Conservation (phyloP, 371 early-diverging fungal genomes). For the Coemansia sp. region DNA sequence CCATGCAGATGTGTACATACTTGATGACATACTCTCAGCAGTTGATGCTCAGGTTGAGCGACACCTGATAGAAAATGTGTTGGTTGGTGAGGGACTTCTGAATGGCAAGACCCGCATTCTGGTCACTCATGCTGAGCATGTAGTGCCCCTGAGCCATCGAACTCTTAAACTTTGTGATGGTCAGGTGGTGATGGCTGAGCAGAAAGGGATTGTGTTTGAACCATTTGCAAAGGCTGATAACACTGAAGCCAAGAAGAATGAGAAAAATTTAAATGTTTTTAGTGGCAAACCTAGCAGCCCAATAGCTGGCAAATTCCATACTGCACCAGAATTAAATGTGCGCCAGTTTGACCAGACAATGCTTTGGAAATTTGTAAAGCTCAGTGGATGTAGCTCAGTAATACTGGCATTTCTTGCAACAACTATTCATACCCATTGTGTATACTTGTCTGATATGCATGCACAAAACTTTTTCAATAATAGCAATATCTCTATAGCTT, state of each 20-base stretch:
- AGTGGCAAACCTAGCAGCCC: not conserved
- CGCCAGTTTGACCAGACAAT: slow-evolving; percentile 2
- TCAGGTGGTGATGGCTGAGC: not conserved
- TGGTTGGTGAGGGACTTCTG: slow-evolving; percentile 54
- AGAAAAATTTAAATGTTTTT: not conserved
- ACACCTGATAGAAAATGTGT: slow-evolving; percentile 75
- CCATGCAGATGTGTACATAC: slow-evolving; percentile 73
- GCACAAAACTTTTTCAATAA: not conserved
- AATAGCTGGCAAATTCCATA: not conserved
- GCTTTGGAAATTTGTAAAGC: slow-evolving; percentile 9
- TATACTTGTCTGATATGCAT: not conserved
- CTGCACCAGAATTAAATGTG: slow-evolving; percentile 19
- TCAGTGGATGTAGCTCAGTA: slow-evolving; percentile 3
- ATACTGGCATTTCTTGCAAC: not conserved
- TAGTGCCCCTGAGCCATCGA: slow-evolving; percentile 20
- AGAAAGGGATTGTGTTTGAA: not conserved
- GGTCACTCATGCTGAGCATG: slow-evolving; percentile 67
- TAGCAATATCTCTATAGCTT: not conserved
- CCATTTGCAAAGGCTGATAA: not conserved
- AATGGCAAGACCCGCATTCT: slow-evolving; percentile 70
- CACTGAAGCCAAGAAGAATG: not conserved
- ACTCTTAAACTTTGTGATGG: slow-evolving; percentile 12
- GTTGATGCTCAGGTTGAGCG: slow-evolving; percentile 91
- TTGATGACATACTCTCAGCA: slow-evolving; percentile 82
- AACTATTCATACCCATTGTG: not conserved